Evolutionary conservation across 345 rosid species (phyloP), one percentile per base, ranked within the genome.

Genomic region (Pugionium dolabratum): DNA sequence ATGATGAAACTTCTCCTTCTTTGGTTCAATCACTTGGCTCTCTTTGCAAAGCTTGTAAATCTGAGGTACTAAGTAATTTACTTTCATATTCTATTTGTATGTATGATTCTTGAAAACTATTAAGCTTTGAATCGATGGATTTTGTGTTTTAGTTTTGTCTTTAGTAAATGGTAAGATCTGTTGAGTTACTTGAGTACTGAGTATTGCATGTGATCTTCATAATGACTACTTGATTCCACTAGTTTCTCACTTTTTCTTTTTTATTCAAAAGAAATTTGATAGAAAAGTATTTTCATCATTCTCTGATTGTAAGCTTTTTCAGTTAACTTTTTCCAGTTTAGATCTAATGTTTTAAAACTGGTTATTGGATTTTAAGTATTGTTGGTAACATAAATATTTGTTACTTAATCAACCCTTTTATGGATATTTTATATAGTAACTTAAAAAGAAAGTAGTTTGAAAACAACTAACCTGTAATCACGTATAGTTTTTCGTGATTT

Each of bases 31-130:
- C 90, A 4, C 96, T 94, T 67, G 99, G 83, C 1, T 81, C 97
- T 9, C 91, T 90, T 47, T 94, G 97, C 83, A 91, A 87, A 73
- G 96, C 96, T 67, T 84, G 84, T 40, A 85, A 78, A 75, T 91
- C 99, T 4, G 90, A 91, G 99, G 99, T 90, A 80, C 51, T 33
- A 35, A 61, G 46, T 53, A 42, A 37, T 59, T 31, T 59, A 43
- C 42, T 32, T n/a, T 18, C 49, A 42, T 2, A 28, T n/a, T 5
- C 28, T 18, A 18, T 44, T 7, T 30, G 18, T 18, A 18, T 18
- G 18, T 18, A 18, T 18, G 18, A 18, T 18, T 18, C 18, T 18
- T 29, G 3, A 29, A 49, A 30, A 7, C 6, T 30, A 9, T 29
- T 4, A 26, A 11, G 2, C 11, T 50, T 49, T 49, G 33, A 25